Conservation (phyloP, 805 yeast species). For the Maudiozyma bulderi region DNA sequence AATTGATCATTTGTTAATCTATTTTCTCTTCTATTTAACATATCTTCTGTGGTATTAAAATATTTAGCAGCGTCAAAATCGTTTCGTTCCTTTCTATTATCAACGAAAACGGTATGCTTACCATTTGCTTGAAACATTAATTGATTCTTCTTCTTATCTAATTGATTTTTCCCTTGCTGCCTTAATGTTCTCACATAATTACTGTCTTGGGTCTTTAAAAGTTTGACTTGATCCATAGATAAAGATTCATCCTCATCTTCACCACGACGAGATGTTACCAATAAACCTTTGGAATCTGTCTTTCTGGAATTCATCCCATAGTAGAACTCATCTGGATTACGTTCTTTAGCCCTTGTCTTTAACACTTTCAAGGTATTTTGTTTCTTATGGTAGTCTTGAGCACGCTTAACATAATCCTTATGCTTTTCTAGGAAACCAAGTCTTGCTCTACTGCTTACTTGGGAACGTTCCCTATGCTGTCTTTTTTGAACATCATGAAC, state of each 20-base stretch:
- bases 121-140: constrained; percentile 51
- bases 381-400: constrained; percentile 53
- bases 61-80: constrained; percentile 52
- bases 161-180: constrained; percentile 55
- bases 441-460: constrained; percentile 60
- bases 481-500: constrained; percentile 91
- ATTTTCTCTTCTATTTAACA: constrained; percentile 60
- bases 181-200: constrained; percentile 75
- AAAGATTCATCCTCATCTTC: constrained; percentile 42
- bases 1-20: constrained; percentile 57
- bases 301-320: constrained; percentile 76
- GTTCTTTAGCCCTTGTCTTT: constrained; percentile 56
- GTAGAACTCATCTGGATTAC: constrained; percentile 93
- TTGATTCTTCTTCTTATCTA: constrained; percentile 40
- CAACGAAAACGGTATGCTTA: constrained; percentile 80
- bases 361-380: constrained; percentile 57
- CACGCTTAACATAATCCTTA: constrained; percentile 68
- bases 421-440: constrained; percentile 90
- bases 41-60: constrained; percentile 60
- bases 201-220: constrained; percentile 84
- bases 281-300: constrained; percentile 62
- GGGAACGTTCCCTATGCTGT: constrained; percentile 92
- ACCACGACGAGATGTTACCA: constrained; percentile 47
- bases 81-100: constrained; percentile 44
- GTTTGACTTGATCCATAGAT: constrained; percentile 64